These are phyloP conservation scores for Calocybe gangraenosa DNA, from an alignment of 768 basidiomycete species.

Conservation along the genomic window DNA sequence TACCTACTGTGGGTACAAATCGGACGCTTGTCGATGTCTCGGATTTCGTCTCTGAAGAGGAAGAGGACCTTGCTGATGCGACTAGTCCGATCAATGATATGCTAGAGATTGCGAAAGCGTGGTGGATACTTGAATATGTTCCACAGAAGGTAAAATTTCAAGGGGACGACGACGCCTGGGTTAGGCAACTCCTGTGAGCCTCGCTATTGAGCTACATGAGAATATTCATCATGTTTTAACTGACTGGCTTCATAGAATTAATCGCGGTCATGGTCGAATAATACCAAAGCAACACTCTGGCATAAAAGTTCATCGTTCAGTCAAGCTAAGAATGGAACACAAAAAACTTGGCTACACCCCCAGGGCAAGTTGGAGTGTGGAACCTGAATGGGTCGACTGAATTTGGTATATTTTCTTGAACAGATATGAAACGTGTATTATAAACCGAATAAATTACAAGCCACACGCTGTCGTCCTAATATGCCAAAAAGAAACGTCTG, in stretches of 20 bases:
- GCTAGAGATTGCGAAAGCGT: constrained; percentile 38
- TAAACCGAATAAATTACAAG: too few species aligned
- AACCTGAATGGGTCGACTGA: constrained; percentile 41
- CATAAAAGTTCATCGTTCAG: constrained; percentile 42
- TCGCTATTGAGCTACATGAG: background rate
- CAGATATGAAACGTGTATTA: too few species aligned
- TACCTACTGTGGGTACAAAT: constrained; percentile 16
- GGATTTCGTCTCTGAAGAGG: constrained; percentile 45
- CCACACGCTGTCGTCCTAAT: too few species aligned
- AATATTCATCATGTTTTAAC: background rate
- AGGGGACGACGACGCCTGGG: constrained; percentile 36
- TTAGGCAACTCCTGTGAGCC: constrained; percentile 32
- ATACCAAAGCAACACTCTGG: constrained; percentile 35
- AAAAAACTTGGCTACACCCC: constrained; percentile 32
- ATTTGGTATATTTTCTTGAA: too few species aligned
- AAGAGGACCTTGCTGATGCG: constrained; percentile 59
- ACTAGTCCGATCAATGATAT: constrained; percentile 51
- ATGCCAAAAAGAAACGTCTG: too few species aligned
- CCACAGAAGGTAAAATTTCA: constrained; percentile 39
- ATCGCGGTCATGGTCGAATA: constrained; percentile 36
- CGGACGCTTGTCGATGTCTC: constrained; percentile 20
- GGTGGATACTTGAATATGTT: constrained; percentile 66
- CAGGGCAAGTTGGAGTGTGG: constrained; percentile 29
- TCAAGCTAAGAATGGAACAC: constrained; percentile 42
- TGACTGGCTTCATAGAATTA: constrained; percentile 26